Base-by-base conservation (phyloP, 2,329 filamentous ascomycete species). In the Fusarium buharicum region DNA sequence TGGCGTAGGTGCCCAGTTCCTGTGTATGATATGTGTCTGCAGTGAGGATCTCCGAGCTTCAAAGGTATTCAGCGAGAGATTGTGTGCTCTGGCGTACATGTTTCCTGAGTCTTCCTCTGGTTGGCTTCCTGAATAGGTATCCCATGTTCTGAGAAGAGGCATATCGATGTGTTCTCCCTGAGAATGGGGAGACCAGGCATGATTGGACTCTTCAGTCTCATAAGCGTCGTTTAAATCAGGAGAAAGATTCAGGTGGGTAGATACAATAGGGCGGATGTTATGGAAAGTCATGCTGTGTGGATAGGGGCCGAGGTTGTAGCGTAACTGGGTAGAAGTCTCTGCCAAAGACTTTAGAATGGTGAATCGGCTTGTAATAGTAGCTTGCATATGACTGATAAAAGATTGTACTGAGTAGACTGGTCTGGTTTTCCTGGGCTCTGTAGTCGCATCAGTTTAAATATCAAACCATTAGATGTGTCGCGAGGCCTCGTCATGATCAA, bases 111-210 rank as follows among this genome's bases (percentile, higher is more conserved):
- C 12, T 10, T n/a, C 17, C 9, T 59, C 53, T 46, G 47, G 43
- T 8, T 17, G 30, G 24, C 40, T 63, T 27, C 49, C 30, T n/a
- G 45, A 63, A 2, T 13, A 24, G 5, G 1, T 2, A 16, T 48
- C 60, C 40, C 50, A 55, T 22, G 37, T 39, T 8, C 48, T 47
- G 13, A 63, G 48, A 11, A 55, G 39, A 31, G 39, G 44, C 0
- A 12, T 12, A 9, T 43, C 30, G 9, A 46, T 20, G 4, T 17
- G 8, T 11, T 54, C 12, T 14, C 22, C 13, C n/a, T 28, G 37
- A 17, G 7, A 16, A 31, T 16, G 4, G 18, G 28, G 20, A 14
- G 8, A 31, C 51, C 37, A 62, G 9, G 18, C 28, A 27, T 18
- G 14, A 5, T 3, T 4, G 4, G 12, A 6, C 12, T 33, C 11